Evolutionary conservation across 345 rosid species (phyloP).

Genomic region (Corchorus olitorius): DNA sequence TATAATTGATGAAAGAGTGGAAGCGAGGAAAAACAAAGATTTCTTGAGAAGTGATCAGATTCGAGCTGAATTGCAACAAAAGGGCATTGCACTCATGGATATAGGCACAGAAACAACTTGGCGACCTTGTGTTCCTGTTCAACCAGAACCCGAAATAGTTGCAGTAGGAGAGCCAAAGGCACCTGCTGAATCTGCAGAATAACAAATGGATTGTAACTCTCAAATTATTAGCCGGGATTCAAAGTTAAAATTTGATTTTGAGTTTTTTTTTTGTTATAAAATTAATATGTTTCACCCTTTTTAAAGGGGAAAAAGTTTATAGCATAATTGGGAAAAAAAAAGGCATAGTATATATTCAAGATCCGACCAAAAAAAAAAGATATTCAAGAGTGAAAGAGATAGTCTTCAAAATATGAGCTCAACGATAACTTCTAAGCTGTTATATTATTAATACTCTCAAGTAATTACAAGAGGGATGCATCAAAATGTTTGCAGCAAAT

Average conservation of each 20-base stretch:
- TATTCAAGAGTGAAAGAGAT: too few relatives aligned
- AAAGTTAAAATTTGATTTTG: not conserved
- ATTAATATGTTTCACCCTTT: not conserved
- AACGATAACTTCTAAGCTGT: too few relatives aligned
- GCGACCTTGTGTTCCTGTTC: slow-evolving; percentile 72
- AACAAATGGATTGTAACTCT: not conserved
- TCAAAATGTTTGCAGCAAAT: not conserved
- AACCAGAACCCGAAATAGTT: slow-evolving; percentile 24
- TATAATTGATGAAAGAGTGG: slow-evolving; percentile 60
- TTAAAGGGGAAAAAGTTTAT: not conserved
- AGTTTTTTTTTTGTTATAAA: not conserved
- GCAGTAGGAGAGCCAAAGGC: slow-evolving; percentile 23
- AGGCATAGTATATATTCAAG: not conserved
- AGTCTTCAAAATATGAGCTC: too few relatives aligned
- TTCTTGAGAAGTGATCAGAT: slow-evolving; percentile 69
- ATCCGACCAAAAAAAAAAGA: too few relatives aligned
- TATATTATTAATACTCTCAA: not conserved
- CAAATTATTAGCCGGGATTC: not conserved
- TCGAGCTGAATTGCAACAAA: slow-evolving; percentile 56
- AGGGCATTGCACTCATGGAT: slow-evolving; percentile 91
- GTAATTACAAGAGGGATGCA: not conserved
- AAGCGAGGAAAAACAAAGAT: slow-evolving; percentile 67
- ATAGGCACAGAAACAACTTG: slow-evolving; percentile 70
- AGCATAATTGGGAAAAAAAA: not conserved
- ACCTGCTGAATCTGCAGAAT: not conserved